Evolutionary conservation across 345 rosid species (phyloP), one percentile per base, ranked within the genome.

Genomic region (Rhodomyrtus tomentosa): DNA sequence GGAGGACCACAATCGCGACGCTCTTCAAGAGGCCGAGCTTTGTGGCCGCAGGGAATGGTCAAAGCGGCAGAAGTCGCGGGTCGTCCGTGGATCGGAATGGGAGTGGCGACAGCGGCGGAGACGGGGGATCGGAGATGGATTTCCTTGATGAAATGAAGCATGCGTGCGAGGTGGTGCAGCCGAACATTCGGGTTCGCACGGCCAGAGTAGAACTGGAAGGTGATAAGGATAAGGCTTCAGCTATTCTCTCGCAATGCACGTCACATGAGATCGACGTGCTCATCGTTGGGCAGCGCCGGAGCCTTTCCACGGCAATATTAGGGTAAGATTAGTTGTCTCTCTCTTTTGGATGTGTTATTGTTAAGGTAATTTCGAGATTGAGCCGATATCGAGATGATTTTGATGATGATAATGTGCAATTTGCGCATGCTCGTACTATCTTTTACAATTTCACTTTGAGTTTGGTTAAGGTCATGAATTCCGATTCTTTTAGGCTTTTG

Each of bases 121-220:
- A 86, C 2, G 87, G 89, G 42, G 88, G 62, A 55, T 91, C 84
- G 50, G 94, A 89, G 6, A 87, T 82, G 62, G 89, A 94, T 86
- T 95, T 94, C 85, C 90, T 95, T 3, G 95, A 93, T 42, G 94
- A 92, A 50, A 93, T 92, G 98, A 93, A 85, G 89, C 92, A 91
- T 36, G 84, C 84, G 22, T 95, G 94, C 8, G 93, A 92, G 88
- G 73, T 86, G 45, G 92, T 93, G 52, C 95, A 93, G 83, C 98
- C 97, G 0, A 93, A 89, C 50, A 84, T 93, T 40, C 86, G 84
- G 2, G 92, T 95, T 12, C 88, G 87, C 3, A 80, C 87, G 8
- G 90, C 89, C 32, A 90, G 87, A 83, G 87, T 88, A 59, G 91
- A 87, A 50, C 85, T 86, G 90, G 97, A 93, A 42, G 84, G 91